Base-by-base conservation (phyloP, 2,329 filamentous ascomycete genomes). In the Epichloe gansuensis region DNA sequence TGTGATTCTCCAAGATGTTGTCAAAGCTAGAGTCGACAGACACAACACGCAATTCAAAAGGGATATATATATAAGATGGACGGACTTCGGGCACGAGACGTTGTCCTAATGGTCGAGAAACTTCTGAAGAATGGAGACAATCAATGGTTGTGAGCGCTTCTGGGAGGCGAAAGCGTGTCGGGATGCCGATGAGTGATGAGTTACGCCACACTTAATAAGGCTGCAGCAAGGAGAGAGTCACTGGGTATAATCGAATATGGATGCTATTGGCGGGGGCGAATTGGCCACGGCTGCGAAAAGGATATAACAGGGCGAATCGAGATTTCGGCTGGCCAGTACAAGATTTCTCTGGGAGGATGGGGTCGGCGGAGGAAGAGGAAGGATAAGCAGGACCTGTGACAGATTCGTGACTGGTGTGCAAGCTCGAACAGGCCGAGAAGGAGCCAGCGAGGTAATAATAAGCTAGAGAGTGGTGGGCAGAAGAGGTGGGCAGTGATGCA, bases 401-500 rank as follows among this genome's bases (percentile, higher is more conserved):
- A 15, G 21, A 9, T 31, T 47, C 37, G 44, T 35, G 42, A 37
- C n/a, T 7, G 23, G 37, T 34, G 47, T 42, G 50, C 50, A 46
- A 43, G 17, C 48, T 31, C 38, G 53, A 31, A 31, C 35, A 42
- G 46, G 39, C 39, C 43, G 39, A n/a, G 41, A 42, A 13, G 38
- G 15, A 28, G 38, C 47, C 47, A 42, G 46, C n/a, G 17, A 49
- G n/a, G 25, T 21, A 21, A 21, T 21, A 21, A 21, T n/a, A 49
- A 45, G 44, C 41, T 31, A 38, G 37, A 37, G 38, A 42, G 44
- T 54, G 43, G 49, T 46, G 46, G 21, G 50, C 35, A 31, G 25
- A 28, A 25, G 45, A 45, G 50, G 46, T 46, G 50, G 48, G 53
- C 50, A 49, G 49, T 52, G 53, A 49, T 52, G 42, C 42, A 52